A percentile compares a stretch with the other conserved stretches of the same genome.
These are phyloP conservation scores for Diaporthe citri DNA, from an alignment of 2,329 filamentous ascomycete genomes.

Conservation along the genomic window DNA sequence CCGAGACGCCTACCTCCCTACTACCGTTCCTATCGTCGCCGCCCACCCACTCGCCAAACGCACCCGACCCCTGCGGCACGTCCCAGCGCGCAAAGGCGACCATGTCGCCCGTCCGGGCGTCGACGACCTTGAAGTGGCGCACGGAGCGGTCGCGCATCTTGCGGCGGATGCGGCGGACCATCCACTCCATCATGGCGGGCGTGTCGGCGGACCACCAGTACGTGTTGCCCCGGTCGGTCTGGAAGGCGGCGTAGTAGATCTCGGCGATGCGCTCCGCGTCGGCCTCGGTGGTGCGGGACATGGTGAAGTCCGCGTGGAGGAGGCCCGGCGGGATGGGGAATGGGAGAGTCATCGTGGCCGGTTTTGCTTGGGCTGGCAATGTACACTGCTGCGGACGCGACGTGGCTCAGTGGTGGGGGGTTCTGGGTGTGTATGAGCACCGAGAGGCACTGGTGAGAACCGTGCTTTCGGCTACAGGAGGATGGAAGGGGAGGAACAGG, in stretches of 20 bases:
- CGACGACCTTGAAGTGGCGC: conserved; percentile 20
- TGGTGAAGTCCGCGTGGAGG: conserved; percentile 9
- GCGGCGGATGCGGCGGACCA: neutral
- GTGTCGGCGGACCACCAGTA: conserved; percentile 27
- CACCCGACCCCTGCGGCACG: neutral
- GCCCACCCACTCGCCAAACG: conserved; percentile 1
- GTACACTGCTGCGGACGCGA: too few species aligned
- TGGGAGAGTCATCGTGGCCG: neutral
- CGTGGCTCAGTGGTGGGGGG: too few species aligned
- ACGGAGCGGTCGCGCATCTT: conserved; percentile 7
- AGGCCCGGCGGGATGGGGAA: conserved; percentile 1
- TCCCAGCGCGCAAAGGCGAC: conserved; percentile 20
- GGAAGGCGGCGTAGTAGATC: conserved; percentile 21
- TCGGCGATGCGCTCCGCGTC: conserved; percentile 4
- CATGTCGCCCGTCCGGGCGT: neutral
- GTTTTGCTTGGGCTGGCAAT: too few species aligned
- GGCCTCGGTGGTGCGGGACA: neutral
- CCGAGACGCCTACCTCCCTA: neutral
- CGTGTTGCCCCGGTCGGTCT: conserved; percentile 15
- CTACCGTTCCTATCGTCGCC: neutral
- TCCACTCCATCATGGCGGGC: conserved; percentile 14
- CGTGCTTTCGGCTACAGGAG: neutral
- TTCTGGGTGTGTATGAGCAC: neutral
- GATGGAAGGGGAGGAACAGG: neutral
- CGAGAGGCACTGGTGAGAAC: neutral